phyloP scores from a whole-genome alignment of 768 basidiomycete species.

The Paxillus rubicundulus region DNA sequence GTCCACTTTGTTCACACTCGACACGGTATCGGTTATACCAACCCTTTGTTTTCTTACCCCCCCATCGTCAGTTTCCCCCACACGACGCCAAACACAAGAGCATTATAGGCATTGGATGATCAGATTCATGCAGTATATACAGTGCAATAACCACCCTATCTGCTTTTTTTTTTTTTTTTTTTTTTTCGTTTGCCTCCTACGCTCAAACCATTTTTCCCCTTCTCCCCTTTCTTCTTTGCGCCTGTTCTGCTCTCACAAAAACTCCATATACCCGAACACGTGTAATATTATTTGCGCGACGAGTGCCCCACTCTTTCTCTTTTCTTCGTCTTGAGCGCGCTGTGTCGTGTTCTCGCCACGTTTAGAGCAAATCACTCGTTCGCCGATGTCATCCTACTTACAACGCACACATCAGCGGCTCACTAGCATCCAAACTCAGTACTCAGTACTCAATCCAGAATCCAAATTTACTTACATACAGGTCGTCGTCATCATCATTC shows the following conservation, averaged over 20 bases:
- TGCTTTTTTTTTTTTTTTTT: neutral
- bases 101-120: slow-evolving; percentile 11
- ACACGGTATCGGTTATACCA: slow-evolving; percentile 21
- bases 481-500: too few species aligned
- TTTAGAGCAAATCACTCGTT: too few species aligned
- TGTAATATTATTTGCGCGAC: slow-evolving; percentile 36
- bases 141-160: slow-evolving; percentile 1
- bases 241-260: slow-evolving; percentile 30
- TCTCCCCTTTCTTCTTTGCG: neutral
- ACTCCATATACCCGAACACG: slow-evolving; percentile 26
- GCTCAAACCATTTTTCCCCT: neutral
- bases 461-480: too few species aligned
- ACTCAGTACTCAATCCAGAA: too few species aligned
- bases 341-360: neutral
- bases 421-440: too few species aligned
- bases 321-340: slow-evolving; percentile 12
- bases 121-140: slow-evolving; percentile 8
- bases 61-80: neutral
- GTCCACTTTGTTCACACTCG: slow-evolving; percentile 3
- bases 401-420: too few species aligned
- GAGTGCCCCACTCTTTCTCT: slow-evolving; percentile 7
- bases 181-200: neutral
- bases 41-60: slow-evolving; percentile 8
- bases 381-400: too few species aligned
- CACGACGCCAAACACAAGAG: neutral